Percentiles rank a stretch among this genome's conserved stretches.
These are phyloP conservation scores for Calonectria fujianensis DNA, from an alignment of 2,329 filamentous ascomycete genomes.

Conservation along the genomic window DNA sequence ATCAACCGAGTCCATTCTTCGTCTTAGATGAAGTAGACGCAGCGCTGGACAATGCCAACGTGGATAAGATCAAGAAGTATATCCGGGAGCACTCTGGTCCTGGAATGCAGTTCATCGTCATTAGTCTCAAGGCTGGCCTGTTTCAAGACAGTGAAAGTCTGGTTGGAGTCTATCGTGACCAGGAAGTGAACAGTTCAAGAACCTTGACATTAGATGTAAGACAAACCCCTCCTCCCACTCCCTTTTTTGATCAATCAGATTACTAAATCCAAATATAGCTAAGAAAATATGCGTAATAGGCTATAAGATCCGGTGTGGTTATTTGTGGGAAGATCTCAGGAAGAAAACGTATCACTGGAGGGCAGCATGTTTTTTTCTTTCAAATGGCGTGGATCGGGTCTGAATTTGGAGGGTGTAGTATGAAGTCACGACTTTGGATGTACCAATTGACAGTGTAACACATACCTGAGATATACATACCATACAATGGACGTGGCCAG, in stretches of 20 bases:
- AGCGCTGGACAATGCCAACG: constrained; percentile 98
- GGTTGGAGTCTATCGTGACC: constrained; percentile 96
- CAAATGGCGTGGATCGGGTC: constrained; percentile 22
- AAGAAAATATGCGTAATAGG: constrained; percentile 59
- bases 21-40: constrained; percentile 98
- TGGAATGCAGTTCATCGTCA: constrained; percentile 99
- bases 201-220: constrained; percentile 97
- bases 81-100: constrained; percentile 95
- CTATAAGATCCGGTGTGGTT: constrained; percentile 15
- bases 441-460: constrained; percentile 37
- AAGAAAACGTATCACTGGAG: constrained; percentile 17
- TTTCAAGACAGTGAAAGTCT: constrained; percentile 98
- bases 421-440: constrained; percentile 32
- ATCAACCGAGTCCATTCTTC: constrained; percentile 97
- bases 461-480: constrained; percentile 34
- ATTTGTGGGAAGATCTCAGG: constrained; percentile 8
- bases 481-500: constrained; percentile 17
- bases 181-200: constrained; percentile 93
- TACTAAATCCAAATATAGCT: constrained; percentile 52
- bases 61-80: constrained; percentile 96
- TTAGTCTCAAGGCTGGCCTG: constrained; percentile 94
- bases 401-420: constrained; percentile 29
- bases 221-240: constrained; percentile 42
- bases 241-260: neutral
- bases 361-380: constrained; percentile 23